Evolutionary conservation across 176 grass and related monocot genomes (phyloP).

Genomic region (Phoenix dactylifera): DNA sequence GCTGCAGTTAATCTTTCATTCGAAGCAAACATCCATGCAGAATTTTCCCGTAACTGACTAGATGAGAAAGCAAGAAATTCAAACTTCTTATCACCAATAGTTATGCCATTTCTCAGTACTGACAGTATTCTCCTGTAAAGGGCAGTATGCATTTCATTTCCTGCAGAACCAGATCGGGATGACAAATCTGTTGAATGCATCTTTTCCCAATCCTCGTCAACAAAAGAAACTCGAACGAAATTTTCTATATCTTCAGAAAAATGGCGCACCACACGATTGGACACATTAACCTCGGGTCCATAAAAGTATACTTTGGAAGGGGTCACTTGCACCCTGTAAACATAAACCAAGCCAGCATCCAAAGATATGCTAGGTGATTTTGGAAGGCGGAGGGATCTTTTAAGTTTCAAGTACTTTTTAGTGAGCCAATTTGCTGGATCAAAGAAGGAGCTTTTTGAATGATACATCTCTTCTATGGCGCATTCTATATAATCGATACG

Average conservation of each 20-base stretch:
- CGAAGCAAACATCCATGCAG: slow-evolving; percentile 93
- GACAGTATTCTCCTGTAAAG: slow-evolving; percentile 61
- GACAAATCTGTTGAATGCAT: slow-evolving; percentile 67
- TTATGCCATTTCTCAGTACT: slow-evolving; percentile 62
- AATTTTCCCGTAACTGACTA: slow-evolving; percentile 87
- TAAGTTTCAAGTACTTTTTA: slow-evolving; percentile 29
- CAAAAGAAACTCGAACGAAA: slow-evolving; percentile 78
- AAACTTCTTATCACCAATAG: slow-evolving; percentile 66
- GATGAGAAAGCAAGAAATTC: slow-evolving; percentile 97
- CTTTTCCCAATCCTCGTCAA: slow-evolving; percentile 80
- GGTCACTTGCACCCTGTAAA: slow-evolving; percentile 75
- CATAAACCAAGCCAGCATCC: slow-evolving; percentile 68
- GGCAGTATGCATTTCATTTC: slow-evolving; percentile 31
- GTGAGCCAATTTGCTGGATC: slow-evolving; percentile 58
- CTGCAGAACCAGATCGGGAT: slow-evolving; percentile 29
- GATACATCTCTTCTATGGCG: slow-evolving; percentile 56
- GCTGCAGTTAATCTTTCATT: slow-evolving; percentile 33
- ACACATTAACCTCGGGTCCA: slow-evolving; percentile 87
- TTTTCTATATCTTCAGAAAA: slow-evolving; percentile 50
- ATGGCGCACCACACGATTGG: slow-evolving; percentile 66
- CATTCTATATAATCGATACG: slow-evolving; percentile 39
- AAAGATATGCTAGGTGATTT: slow-evolving; percentile 35
- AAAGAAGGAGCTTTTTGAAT: slow-evolving; percentile 54
- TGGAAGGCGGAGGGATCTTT: slow-evolving; percentile 8
- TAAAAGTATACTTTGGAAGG: slow-evolving; percentile 87